Evolutionary conservation across 2,329 filamentous ascomycete genomes (phyloP).

Genomic region (Sclerotinia minor): DNA sequence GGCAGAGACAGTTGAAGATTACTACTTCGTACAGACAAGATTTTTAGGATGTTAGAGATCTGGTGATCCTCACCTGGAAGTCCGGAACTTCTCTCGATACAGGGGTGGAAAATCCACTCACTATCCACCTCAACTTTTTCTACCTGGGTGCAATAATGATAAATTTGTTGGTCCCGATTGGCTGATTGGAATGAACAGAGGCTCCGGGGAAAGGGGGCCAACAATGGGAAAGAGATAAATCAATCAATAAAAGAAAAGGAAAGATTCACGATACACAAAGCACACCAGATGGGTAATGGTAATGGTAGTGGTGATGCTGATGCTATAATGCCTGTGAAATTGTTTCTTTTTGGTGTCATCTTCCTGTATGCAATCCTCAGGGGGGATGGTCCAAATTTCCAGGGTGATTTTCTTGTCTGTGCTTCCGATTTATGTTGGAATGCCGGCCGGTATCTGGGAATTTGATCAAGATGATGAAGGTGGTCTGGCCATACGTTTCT

Average conservation of each 20-base stretch:
- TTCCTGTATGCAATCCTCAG: background rate
- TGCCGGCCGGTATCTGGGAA: slow-evolving; percentile 1
- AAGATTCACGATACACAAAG: background rate
- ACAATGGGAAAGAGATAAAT: background rate
- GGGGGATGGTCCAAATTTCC: background rate
- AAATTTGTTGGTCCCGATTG: background rate
- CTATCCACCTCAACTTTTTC: background rate
- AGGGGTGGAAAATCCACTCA: background rate
- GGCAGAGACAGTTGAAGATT: background rate
- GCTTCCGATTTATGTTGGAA: background rate
- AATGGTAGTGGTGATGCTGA: background rate
- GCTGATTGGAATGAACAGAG: background rate
- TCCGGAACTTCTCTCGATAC: background rate
- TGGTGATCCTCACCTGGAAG: background rate
- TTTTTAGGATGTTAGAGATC: background rate
- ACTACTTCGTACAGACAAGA: background rate
- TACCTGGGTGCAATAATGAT: background rate
- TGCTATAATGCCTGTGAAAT: background rate
- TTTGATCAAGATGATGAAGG: background rate
- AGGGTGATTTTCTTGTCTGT: background rate
- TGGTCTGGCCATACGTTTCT: background rate
- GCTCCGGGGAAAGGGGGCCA: background rate
- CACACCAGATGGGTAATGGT: background rate
- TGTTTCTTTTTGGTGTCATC: background rate
- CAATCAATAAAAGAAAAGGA: background rate